A percentile compares a stretch with the other conserved stretches of the same genome.
Evolutionary conservation across 176 grass and related monocot species (phyloP).

Genomic region (Lolium multiflorum): DNA sequence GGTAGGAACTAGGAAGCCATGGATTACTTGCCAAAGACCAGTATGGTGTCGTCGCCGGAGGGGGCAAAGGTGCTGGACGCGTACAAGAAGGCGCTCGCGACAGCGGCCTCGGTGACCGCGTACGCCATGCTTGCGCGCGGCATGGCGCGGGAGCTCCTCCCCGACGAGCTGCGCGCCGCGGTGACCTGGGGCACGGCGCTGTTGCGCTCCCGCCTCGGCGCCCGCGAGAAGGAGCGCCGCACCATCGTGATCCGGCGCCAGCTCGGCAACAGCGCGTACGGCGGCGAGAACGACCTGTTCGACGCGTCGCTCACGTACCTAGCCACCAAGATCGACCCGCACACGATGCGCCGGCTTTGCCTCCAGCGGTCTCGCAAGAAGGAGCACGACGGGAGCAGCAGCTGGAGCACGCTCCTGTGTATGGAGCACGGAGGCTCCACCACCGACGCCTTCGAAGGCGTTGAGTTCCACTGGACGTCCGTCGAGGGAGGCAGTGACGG

Average conservation of each 20-base stretch:
- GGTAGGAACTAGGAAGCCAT: neutral
- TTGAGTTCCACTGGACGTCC: slow-evolving; percentile 5
- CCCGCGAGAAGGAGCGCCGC: neutral
- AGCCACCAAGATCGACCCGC: slow-evolving; percentile 35
- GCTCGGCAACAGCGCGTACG: neutral
- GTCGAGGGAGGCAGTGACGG: neutral
- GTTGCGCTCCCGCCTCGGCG: neutral
- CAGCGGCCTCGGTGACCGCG: slow-evolving; percentile 45
- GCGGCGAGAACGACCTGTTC: slow-evolving; percentile 14
- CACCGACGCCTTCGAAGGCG: neutral
- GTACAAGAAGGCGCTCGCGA: slow-evolving; percentile 42
- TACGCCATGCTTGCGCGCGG: slow-evolving; percentile 50
- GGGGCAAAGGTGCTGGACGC: slow-evolving; percentile 25
- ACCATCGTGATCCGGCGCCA: slow-evolving; percentile 28
- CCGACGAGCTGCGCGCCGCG: slow-evolving; percentile 43
- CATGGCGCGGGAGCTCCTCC: slow-evolving; percentile 50
- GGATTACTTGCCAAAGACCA: neutral
- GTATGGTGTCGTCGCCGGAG: neutral
- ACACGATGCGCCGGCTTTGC: slow-evolving; percentile 31
- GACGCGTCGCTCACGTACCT: slow-evolving; percentile 43
- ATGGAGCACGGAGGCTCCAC: slow-evolving; percentile 17
- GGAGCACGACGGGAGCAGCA: neutral
- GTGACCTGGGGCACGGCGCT: slow-evolving; percentile 18
- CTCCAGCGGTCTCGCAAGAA: neutral
- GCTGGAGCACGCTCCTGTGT: slow-evolving; percentile 20